Evolutionary conservation across 345 rosid species (phyloP).

Genomic region (Litchi chinensis): DNA sequence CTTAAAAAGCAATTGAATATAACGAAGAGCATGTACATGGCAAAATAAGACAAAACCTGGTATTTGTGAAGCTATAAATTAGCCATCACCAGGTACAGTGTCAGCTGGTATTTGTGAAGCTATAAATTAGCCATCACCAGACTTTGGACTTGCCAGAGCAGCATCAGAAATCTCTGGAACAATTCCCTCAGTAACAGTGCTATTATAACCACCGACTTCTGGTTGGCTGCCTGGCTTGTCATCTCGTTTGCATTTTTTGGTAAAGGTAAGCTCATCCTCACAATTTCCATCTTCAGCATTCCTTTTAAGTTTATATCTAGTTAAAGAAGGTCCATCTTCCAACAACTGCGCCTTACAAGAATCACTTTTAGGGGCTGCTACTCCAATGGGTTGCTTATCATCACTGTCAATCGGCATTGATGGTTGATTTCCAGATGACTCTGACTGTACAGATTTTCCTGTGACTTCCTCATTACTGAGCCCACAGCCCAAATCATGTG

Average conservation of each 20-base stretch:
- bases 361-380: constrained; percentile 20
- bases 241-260: constrained; percentile 1
- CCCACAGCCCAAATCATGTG: constrained; percentile 23
- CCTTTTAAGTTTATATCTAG: constrained; percentile 11
- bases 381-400: constrained; percentile 8
- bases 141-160: neutral
- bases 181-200: neutral
- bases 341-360: neutral
- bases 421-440: constrained; percentile 14
- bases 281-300: constrained; percentile 13
- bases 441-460: neutral
- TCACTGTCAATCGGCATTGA: neutral
- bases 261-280: neutral
- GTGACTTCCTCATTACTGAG: constrained; percentile 7
- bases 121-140: constrained; percentile 7
- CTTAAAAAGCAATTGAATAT: neutral
- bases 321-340: constrained; percentile 1
- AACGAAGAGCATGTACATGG: constrained; percentile 1
- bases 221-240: neutral
- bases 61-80: neutral
- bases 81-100: constrained; percentile 8
- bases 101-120: neutral
- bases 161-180: neutral
- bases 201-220: neutral
- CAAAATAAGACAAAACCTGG: neutral